phyloP scores from a whole-genome alignment of 495 filamentous ascomycete species.

The Aspergillus heteromorphus region DNA sequence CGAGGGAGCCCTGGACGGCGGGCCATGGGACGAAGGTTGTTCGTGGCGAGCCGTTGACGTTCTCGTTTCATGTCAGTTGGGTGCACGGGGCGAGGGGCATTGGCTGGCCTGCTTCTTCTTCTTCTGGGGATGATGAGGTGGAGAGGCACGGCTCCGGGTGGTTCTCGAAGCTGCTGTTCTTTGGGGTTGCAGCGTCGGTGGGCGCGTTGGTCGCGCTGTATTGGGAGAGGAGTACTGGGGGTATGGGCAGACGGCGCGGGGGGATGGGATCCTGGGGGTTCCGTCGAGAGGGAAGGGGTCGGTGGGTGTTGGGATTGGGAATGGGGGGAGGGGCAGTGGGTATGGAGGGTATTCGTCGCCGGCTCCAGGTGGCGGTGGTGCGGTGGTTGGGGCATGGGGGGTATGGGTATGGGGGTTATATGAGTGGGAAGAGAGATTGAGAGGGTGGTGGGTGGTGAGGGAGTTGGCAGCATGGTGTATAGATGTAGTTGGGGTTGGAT shows the following conservation, averaged over 20 bases:
- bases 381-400: constrained; percentile 36
- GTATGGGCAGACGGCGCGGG: constrained; percentile 32
- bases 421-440: constrained; percentile 52
- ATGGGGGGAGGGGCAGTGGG: constrained; percentile 41
- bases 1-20: constrained; percentile 41
- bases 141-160: constrained; percentile 6
- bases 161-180: constrained; percentile 37
- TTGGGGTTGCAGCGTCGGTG: constrained; percentile 38
- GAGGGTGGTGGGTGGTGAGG: no score
- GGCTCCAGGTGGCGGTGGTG: constrained; percentile 18
- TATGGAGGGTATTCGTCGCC: constrained; percentile 42
- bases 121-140: background rate
- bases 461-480: background rate
- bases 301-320: constrained; percentile 38
- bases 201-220: constrained; percentile 43
- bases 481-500: constrained; percentile 1
- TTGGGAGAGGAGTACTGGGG: constrained; percentile 37
- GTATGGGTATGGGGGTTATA: constrained; percentile 41
- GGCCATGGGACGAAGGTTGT: constrained; percentile 59
- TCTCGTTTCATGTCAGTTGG: constrained; percentile 82
- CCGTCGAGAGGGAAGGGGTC: constrained; percentile 26
- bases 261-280: constrained; percentile 42
- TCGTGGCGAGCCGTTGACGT: constrained; percentile 78
- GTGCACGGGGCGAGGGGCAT: constrained; percentile 60
- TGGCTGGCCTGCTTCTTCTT: constrained; percentile 26